Conservation (phyloP, 2,329 filamentous ascomycete species). For the Neurospora sp. region DNA sequence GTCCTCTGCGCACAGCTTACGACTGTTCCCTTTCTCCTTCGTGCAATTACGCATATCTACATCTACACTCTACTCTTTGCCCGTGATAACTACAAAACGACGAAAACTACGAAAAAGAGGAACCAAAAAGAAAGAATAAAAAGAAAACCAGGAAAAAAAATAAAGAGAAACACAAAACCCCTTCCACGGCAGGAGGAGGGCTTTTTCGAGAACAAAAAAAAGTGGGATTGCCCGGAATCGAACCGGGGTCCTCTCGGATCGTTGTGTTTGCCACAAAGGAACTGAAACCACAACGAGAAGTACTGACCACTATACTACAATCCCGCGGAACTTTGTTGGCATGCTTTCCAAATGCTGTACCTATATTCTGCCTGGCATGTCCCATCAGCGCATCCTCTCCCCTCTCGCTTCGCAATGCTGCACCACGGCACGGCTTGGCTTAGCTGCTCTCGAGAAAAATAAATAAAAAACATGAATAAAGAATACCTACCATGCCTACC, state of each 20-base stretch:
- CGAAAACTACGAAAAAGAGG: neutral
- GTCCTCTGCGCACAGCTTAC: no score
- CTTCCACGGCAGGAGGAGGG: neutral
- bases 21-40: no score
- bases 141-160: neutral
- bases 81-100: neutral
- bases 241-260: constrained; percentile 15
- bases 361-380: neutral
- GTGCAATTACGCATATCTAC: no score
- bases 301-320: neutral
- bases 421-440: neutral
- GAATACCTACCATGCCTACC: neutral
- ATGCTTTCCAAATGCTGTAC: neutral
- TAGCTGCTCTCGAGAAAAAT: neutral
- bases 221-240: constrained; percentile 15
- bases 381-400: neutral
- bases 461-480: no score
- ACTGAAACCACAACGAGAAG: neutral
- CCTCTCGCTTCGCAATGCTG: no score
- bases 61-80: no score
- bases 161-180: neutral
- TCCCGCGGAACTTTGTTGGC: neutral
- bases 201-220: neutral
- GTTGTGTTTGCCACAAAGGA: neutral
- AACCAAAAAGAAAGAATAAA: neutral